phyloP scores from a whole-genome alignment of 2,329 filamentous ascomycete genomes.

The Aspergillus cejpii region DNA sequence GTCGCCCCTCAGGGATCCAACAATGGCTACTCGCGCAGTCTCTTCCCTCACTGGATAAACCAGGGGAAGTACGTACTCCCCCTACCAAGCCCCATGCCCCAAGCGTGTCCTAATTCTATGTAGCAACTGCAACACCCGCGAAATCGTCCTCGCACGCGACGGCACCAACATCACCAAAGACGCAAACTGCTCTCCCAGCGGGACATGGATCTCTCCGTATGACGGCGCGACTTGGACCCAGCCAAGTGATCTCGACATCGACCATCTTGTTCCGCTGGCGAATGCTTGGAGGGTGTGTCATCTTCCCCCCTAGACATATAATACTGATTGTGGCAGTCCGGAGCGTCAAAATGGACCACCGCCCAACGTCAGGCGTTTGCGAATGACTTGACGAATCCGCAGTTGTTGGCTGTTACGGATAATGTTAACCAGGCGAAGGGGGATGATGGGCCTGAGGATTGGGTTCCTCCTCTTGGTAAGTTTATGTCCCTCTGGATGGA shows the following conservation, averaged over 20 bases:
- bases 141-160: constrained; percentile 67
- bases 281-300: constrained; percentile 65
- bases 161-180: constrained; percentile 56
- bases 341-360: constrained; percentile 66
- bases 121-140: constrained; percentile 64
- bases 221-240: constrained; percentile 65
- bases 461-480: constrained; percentile 63
- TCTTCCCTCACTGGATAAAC: constrained; percentile 67
- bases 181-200: constrained; percentile 57
- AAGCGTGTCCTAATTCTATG: background rate
- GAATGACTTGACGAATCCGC: constrained; percentile 68
- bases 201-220: constrained; percentile 65
- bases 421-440: constrained; percentile 67
- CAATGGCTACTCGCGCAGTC: constrained; percentile 55
- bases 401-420: constrained; percentile 73
- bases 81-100: background rate
- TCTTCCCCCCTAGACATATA: background rate
- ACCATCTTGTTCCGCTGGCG: constrained; percentile 74
- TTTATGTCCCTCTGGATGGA: constrained; percentile 2
- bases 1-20: constrained; percentile 52
- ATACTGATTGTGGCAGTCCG: constrained; percentile 35
- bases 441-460: constrained; percentile 65
- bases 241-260: constrained; percentile 68
- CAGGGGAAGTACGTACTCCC: constrained; percentile 37
- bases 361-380: constrained; percentile 61